Conservation (phyloP, 371 early-diverging fungal genomes). For the Saksenaea oblongispora region DNA sequence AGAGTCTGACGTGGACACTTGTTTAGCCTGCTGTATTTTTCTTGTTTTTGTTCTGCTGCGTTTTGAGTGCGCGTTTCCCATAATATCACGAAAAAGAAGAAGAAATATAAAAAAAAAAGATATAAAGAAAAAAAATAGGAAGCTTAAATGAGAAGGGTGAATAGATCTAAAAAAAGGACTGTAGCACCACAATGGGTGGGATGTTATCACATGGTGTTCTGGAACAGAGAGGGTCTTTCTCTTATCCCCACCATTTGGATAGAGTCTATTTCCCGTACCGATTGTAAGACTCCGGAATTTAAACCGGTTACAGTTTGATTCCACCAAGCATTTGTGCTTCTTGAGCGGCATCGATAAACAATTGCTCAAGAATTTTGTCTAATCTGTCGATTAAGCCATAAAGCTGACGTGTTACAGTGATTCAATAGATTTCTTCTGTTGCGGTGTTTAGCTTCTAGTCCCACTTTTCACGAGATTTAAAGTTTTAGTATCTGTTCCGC, state of each 20-base stretch:
- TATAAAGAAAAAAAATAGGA: background rate
- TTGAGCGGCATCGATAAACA: too few relatives aligned
- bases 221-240: background rate
- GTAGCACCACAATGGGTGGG: background rate
- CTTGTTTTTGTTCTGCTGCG: background rate
- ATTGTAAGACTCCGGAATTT: too few relatives aligned
- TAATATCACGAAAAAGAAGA: background rate
- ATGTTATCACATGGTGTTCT: background rate
- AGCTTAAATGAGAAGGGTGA: background rate
- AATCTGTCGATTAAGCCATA: too few relatives aligned
- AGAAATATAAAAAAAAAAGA: background rate
- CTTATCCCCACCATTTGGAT: background rate
- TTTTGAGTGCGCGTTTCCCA: background rate
- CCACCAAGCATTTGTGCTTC: too few relatives aligned
- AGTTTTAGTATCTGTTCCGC: too few relatives aligned
- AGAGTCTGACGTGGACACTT: background rate
- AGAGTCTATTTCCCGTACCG: background rate
- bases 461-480: too few relatives aligned
- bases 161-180: slow-evolving; percentile 1
- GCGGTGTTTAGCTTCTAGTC: too few relatives aligned
- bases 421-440: too few relatives aligned
- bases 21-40: background rate
- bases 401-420: too few relatives aligned
- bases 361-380: too few relatives aligned
- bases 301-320: too few relatives aligned